phyloP scores from a whole-genome alignment of 139 green algal genomes.

The Picocystis salinarum region DNA sequence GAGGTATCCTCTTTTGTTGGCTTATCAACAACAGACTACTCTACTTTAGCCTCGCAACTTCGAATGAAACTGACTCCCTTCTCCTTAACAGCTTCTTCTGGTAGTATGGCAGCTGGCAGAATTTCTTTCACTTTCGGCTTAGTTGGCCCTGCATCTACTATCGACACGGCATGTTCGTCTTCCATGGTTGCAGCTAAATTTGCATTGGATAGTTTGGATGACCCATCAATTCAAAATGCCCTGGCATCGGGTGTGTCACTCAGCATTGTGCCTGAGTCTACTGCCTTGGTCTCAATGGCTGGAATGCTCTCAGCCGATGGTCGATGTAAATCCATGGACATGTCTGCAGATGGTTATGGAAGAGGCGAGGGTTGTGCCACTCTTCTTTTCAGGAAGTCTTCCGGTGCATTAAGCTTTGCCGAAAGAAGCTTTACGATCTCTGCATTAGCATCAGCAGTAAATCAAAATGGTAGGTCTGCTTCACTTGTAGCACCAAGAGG shows the following conservation, averaged over 20 bases:
- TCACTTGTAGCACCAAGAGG: slow-evolving; percentile 8
- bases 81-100: neutral
- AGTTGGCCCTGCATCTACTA: slow-evolving; percentile 31
- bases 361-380: slow-evolving; percentile 32
- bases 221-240: no score
- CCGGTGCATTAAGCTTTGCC: no score
- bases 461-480: neutral
- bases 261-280: slow-evolving; percentile 22
- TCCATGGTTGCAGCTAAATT: slow-evolving; percentile 64
- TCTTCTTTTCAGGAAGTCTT: slow-evolving; percentile 2
- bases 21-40: no score
- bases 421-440: neutral
- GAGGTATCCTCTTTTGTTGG: no score
- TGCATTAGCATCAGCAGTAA: neutral
- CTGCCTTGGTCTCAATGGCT: slow-evolving; percentile 7
- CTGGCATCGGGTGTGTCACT: no score
- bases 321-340: slow-evolving; percentile 45
- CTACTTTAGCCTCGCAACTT: no score
- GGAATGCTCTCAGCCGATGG: slow-evolving; percentile 40
- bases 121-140: slow-evolving; percentile 54
- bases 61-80: no score
- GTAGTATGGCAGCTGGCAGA: slow-evolving; percentile 35
- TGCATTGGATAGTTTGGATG: no score
- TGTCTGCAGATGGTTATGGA: slow-evolving; percentile 52
- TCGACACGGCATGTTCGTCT: slow-evolving; percentile 67